Conservation (phyloP, 768 basidiomycete genomes). For the Termitomyces sp. region DNA sequence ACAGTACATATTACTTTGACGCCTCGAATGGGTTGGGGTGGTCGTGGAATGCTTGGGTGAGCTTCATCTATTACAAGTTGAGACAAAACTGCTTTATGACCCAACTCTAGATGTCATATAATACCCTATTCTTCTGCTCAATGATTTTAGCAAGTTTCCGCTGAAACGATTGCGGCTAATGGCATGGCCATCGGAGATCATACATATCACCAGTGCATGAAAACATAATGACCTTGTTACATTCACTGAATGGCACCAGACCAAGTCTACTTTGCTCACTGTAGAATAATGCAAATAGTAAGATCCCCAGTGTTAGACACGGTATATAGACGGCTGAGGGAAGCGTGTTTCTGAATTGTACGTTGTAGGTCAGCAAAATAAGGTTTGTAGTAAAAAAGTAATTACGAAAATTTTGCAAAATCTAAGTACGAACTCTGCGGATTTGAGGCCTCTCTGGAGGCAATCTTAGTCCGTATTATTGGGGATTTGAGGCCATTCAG, state of each 20-base stretch:
- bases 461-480: too few relatives aligned
- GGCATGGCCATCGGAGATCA: background rate
- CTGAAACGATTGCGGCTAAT: background rate
- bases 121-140: slow-evolving; percentile 41
- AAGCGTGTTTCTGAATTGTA: too few relatives aligned
- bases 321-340: too few relatives aligned
- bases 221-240: background rate
- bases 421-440: too few relatives aligned
- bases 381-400: too few relatives aligned
- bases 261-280: background rate
- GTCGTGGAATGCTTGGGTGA: slow-evolving; percentile 81
- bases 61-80: slow-evolving; percentile 18
- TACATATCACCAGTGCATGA: background rate
- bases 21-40: slow-evolving; percentile 81
- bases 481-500: too few relatives aligned
- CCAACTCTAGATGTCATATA: slow-evolving; percentile 52
- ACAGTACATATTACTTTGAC: slow-evolving; percentile 51
- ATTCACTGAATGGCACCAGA: background rate
- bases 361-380: too few relatives aligned
- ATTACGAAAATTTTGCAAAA: too few relatives aligned
- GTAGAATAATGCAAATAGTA: too few relatives aligned
- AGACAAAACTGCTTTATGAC: slow-evolving; percentile 8
- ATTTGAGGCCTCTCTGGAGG: too few relatives aligned
- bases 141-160: background rate
- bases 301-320: too few relatives aligned